These are phyloP conservation scores for Microsporum canis DNA, from an alignment of 2,329 filamentous ascomycete genomes.

Conservation along the genomic window DNA sequence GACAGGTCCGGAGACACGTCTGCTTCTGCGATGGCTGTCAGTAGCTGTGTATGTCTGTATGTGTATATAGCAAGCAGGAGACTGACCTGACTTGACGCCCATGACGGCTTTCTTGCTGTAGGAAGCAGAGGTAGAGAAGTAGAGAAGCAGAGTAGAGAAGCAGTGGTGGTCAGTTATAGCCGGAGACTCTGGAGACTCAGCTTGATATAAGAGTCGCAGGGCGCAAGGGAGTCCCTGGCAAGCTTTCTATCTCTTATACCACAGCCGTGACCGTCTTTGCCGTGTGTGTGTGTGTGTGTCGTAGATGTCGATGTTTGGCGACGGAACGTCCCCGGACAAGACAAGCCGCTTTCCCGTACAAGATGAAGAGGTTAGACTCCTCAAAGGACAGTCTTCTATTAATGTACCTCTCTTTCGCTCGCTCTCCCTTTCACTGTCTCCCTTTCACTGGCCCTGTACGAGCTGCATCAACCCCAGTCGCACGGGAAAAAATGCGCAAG, in stretches of 20 bases:
- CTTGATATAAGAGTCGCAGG: not conserved
- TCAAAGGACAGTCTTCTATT: too few species aligned
- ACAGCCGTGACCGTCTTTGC: too few species aligned
- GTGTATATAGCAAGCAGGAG: not conserved
- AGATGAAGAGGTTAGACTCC: too few species aligned
- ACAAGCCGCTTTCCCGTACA: too few species aligned
- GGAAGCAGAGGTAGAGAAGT: not conserved
- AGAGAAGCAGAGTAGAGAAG: not conserved
- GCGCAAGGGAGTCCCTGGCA: not conserved
- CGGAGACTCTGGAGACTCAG: not conserved
- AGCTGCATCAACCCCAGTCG: not conserved
- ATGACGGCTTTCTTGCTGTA: not conserved
- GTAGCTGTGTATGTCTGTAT: not conserved
- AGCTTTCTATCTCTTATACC: not conserved
- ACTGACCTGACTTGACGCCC: not conserved
- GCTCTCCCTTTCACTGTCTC: too few species aligned
- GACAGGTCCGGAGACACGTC: constrained; percentile 7
- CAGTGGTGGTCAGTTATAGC: not conserved
- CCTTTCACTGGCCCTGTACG: too few species aligned
- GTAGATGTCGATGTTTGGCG: too few species aligned
- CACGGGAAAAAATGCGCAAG: not conserved
- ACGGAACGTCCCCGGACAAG: too few species aligned
- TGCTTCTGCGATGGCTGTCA: not conserved
- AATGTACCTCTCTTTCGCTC: too few species aligned
- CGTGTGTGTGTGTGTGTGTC: too few species aligned